Evolutionary conservation across 106 monocot species (phyloP), one percentile per base, ranked within the genome.

Genomic region (Posidonia australis): DNA sequence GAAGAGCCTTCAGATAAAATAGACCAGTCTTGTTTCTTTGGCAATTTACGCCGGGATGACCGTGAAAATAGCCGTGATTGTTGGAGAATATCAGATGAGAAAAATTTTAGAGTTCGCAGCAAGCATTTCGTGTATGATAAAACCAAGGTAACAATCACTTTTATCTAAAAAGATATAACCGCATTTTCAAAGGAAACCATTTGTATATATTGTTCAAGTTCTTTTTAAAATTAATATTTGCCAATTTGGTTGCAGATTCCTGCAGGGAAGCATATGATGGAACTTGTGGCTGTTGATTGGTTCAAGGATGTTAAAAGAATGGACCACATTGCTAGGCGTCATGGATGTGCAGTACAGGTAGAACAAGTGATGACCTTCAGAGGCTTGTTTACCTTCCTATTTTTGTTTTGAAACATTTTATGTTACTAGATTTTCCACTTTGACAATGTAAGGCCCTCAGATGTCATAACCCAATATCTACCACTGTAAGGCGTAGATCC

Each of bases 281-380:
- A 93, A 31, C 83, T 89, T 57, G 85, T 79, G 22, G 93, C 93
- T n/a, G 80, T 86, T 72, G 93, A 93, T 75, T 93, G 93, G 93
- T 77, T 86, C 29, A 93, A 93, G 75, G 72, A 79, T 69, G 62
- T 54, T 18, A 89, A 77, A 69, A 67, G 83, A 64, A 86, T 93
- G 70, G 93, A 93, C 42, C 85, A 93, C 68, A 79, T 93, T 76
- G 77, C 83, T 28, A 81, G 86, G 28, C 80, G 81, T 58, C 64
- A 76, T 70, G 86, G 83, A 54, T 88, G 85, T 77, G 86, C 88
- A 32, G 93, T 67, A 17, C 88, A 86, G 60, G 93, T 93, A 63
- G 71, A 77, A 27, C 26, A 26, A 14, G 26, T 58, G 26, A 28
- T 17, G n/a, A n/a, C 26, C 14, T n/a, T 49, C n/a, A 49, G 3